Base-by-base conservation (phyloP, 2,329 filamentous ascomycete genomes). In the Pseudogymnoascus sp. region DNA sequence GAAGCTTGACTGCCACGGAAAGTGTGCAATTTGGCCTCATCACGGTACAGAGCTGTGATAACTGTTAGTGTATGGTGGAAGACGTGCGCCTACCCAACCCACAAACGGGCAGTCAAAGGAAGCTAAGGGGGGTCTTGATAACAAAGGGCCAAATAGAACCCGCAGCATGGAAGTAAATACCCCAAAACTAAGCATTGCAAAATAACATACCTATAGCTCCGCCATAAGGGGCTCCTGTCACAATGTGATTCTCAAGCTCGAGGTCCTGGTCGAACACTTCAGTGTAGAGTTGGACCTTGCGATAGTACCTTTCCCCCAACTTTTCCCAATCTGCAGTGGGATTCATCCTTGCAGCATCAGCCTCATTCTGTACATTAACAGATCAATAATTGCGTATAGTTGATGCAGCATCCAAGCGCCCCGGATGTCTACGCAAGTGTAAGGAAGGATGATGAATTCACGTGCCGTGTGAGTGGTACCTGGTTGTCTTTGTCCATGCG, bases 251-350 rank as follows among this genome's bases (percentile, higher is more conserved):
- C 79, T 97, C 92, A 69, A 99, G 84, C 78, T 99, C 92, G 66
- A 97, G 81, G 73, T 96, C 92, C 73, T 90, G 85, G 76, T 96
- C 92, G 75, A 97, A 99, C 67, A 97, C 84, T 68, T 87, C 89
- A 65, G 92, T 92, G 80, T 97, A 99, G 65, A 96, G 85, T 76
- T 93, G 90, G 63, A 90, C 87, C 79, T 96, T 97, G 75, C 93
- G 90, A 79, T 97, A 99, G 81, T 95, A 97, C 72, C 86, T 88
- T 76, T 95, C 90, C 73, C 91, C 94, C 68, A 97, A 86, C 76
- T 85, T 89, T 80, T 96, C 92, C 94, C 94, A 99, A 76, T 93
- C 91, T 71, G 91, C 89, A 60, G 71, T 74, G 14, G 72, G 72
- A 68, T 71, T 73, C 56, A 60, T 60, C 18, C 18, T 60, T 38